phyloP scores from a whole-genome alignment of 176 grass and related monocot genomes.

The Pontederia paniculata region DNA sequence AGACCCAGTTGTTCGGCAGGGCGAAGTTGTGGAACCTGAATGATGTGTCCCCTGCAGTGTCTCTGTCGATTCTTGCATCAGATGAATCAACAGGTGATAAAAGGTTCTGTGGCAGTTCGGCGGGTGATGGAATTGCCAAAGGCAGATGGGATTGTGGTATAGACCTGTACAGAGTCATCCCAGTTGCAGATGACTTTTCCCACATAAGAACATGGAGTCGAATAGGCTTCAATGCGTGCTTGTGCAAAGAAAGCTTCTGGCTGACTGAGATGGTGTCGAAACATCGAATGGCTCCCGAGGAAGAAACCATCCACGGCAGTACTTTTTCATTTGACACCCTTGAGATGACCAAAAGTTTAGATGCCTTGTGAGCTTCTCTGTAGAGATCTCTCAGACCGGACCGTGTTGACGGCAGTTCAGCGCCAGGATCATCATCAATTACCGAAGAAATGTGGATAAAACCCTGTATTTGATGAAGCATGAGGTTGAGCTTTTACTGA shows the following conservation, averaged over 20 bases:
- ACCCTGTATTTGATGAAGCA: conserved; percentile 28
- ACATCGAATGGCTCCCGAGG: conserved; percentile 69
- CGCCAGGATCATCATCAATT: conserved; percentile 42
- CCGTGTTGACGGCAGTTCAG: conserved; percentile 50
- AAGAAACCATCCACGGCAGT: conserved; percentile 80
- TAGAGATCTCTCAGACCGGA: conserved; percentile 81
- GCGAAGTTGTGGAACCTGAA: conserved; percentile 3
- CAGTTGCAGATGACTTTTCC: conserved; percentile 18
- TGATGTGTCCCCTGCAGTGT: background rate
- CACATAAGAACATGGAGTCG: conserved; percentile 81
- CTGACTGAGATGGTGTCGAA: conserved; percentile 96
- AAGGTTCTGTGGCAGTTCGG: background rate
- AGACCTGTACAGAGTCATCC: background rate
- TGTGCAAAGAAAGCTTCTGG: conserved; percentile 86
- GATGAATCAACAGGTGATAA: background rate
- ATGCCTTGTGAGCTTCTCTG: conserved; percentile 45
- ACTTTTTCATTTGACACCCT: conserved; percentile 70
- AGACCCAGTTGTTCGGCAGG: background rate
- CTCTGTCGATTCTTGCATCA: background rate
- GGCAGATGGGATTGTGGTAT: background rate
- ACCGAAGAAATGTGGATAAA: conserved; percentile 88
- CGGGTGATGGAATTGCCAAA: background rate
- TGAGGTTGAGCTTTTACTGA: background rate
- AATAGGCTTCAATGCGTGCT: conserved; percentile 69
- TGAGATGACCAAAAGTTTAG: conserved; percentile 85